Evolutionary conservation across 208 protist genomes (phyloP), one percentile per base, ranked within the genome.

Genomic region (Trypanosomatidae sp.): DNA sequence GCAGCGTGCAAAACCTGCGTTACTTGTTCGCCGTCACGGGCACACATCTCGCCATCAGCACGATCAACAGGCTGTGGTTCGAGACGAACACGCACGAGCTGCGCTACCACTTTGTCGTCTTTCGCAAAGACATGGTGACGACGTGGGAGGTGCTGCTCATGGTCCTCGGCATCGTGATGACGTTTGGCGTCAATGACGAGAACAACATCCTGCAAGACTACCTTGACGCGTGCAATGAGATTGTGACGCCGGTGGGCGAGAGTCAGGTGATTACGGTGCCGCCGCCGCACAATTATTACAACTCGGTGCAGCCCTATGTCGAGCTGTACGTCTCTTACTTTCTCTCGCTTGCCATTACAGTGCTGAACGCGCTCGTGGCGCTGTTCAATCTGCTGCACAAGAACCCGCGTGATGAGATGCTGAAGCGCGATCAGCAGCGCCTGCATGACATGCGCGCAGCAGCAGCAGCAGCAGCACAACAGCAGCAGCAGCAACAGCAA

Each of bases 81-180:
- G 81, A 86, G 56, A 66, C 62, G 1, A 70, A 75, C 43, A 71
- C 70, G 7, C 67, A 78, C 33, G 71, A 89, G 56, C 22, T 93
- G 8, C 84, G 71, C 23, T 86, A 85, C 32, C 72, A 88, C 61
- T 88, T 88, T 61, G 71, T 82, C 1, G 63, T 89, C 7, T 74
- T 89, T 48, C 73, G 75, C 40, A 89, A 88, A 47, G 84, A 89
- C 37, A 71, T 71, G 53, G 25, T 93, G 16, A 71, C 67, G n/a
- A 67, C 61, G 26, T 88, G 72, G 74, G 71, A 89, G 58, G 18
- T 89, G 20, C 48, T 75, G 6, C 43, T 89, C 10, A 53, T 83
- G 43, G 52, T 85, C 33, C 30, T 85, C 15, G 61, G 62, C 15
- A 49, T 87, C 44, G 48, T 82, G 23, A 33, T 80, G 39, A 61